Base-by-base conservation (phyloP, 1,284 basidiomycete genomes). In the Ganoderma sp. region DNA sequence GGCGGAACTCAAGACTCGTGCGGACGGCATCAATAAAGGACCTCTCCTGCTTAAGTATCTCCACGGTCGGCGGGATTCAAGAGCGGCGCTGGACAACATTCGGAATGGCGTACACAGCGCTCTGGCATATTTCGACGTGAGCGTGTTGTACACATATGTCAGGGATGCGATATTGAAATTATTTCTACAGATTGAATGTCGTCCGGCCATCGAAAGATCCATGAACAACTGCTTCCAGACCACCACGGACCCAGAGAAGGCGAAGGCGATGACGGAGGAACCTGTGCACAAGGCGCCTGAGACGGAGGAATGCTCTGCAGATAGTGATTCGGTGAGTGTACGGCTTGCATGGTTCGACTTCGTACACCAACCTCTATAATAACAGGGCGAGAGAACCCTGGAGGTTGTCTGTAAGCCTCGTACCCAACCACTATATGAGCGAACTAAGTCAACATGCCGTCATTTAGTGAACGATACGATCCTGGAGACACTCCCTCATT, bases 401-500 rank as follows among this genome's bases (percentile, higher is more conserved):
- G 39, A 10, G n/a, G n/a, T n/a, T 19, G 56, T n/a, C 19, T 3
- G 56, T 59, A n/a, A 42, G 58, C 25, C 25, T 32, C 12, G 39
- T 42, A 42, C 28, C 17, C 19, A 8, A 4, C 22, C 22, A 17
- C 34, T n/a, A 59, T 12, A 4, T 14, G 5, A 25, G 14, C n/a
- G 12, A 7, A 14, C 19, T 25, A 3, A 14, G 6, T 7, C 5
- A 42, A 7, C 3, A 42, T 41, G 2, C 7, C 1, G 10, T 10
- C 3, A 42, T 9, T 22, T 39, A 60, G 58, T 28, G 39, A 39
- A 15, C 17, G 41, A 60, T 39, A 7, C 22, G n/a, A 25, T 54
- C n/a, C 54, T 64, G 12, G 43, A 64, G 41, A 25, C 60, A 19
- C 54, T 68, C n/a, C 43, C 58, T 10, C 54, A 45, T 15, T 60